phyloP scores from a whole-genome alignment of 148 eudicot genomes.

The Rhododendron henanense region DNA sequence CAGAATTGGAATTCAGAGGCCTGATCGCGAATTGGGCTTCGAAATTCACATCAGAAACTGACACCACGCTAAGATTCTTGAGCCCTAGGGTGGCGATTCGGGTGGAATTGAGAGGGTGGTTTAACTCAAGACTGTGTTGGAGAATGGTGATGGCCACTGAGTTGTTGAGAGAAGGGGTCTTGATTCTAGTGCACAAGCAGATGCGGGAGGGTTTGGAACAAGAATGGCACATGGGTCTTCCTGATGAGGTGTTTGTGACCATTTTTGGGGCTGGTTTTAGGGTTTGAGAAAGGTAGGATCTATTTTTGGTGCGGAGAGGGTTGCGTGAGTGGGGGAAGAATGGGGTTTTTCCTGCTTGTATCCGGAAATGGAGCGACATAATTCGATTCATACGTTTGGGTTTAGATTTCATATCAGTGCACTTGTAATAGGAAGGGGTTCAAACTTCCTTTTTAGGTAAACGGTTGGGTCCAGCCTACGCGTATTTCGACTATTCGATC shows the following conservation, averaged over 20 bases:
- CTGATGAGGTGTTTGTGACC: conserved; percentile 31
- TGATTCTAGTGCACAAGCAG: conserved; percentile 66
- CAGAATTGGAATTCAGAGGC: conserved; percentile 11
- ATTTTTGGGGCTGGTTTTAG: conserved; percentile 28
- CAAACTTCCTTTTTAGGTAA: too few species aligned
- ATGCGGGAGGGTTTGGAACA: conserved; percentile 69
- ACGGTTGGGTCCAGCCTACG: too few species aligned
- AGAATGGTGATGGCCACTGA: conserved; percentile 61
- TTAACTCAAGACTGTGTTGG: conserved; percentile 70
- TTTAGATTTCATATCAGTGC: neutral
- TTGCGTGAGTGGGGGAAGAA: neutral
- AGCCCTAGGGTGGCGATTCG: conserved; percentile 68
- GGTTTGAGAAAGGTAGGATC: conserved; percentile 19
- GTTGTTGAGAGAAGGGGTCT: conserved; percentile 53
- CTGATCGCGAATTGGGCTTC: conserved; percentile 48
- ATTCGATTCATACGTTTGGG: neutral
- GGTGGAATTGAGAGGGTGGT: conserved; percentile 85
- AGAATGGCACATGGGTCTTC: conserved; percentile 71
- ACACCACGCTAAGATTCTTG: conserved; percentile 38
- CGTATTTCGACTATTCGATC: too few species aligned
- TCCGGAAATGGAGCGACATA: conserved; percentile 11
- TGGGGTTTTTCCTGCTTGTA: neutral
- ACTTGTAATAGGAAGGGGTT: neutral
- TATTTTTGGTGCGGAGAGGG: neutral
- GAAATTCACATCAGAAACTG: conserved; percentile 64